Evolutionary conservation across 1,139 yeast species (phyloP).

Genomic region (Nematodospora anomalae): DNA sequence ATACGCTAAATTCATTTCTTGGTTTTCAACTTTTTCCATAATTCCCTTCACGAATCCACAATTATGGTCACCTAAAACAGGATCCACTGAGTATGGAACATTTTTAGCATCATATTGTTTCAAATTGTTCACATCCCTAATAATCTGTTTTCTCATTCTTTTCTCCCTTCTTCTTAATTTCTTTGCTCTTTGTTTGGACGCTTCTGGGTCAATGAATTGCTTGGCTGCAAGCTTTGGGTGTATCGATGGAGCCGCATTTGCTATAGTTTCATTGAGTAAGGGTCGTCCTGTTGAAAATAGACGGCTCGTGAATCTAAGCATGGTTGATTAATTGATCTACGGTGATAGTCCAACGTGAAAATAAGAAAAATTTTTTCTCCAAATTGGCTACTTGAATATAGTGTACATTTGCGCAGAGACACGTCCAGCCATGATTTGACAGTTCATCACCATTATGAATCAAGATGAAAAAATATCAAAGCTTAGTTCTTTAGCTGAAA

Average conservation of each 20-base stretch:
- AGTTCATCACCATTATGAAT: neutral
- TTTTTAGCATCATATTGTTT: slow-evolving; percentile 39
- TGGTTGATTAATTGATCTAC: too few relatives aligned
- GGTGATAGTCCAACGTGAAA: too few relatives aligned
- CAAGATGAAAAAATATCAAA: neutral
- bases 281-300: slow-evolving; percentile 22
- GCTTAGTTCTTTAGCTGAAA: slow-evolving; percentile 1
- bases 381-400: neutral
- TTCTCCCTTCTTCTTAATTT: slow-evolving; percentile 42
- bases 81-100: slow-evolving; percentile 51
- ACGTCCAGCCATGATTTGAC: neutral
- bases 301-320: slow-evolving; percentile 22
- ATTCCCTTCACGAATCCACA: slow-evolving; percentile 73
- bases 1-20: slow-evolving; percentile 58
- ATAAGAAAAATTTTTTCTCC: neutral
- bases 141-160: slow-evolving; percentile 44
- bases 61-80: slow-evolving; percentile 71
- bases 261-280: slow-evolving; percentile 9
- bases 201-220: slow-evolving; percentile 27
- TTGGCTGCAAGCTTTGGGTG: slow-evolving; percentile 35
- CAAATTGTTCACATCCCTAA: slow-evolving; percentile 47
- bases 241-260: slow-evolving; percentile 3
- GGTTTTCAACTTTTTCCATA: slow-evolving; percentile 56
- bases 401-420: neutral
- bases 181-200: slow-evolving; percentile 34